These are phyloP conservation scores for Phoenix roebelenii DNA, from an alignment of 176 grass and related monocot genomes.

Conservation along the genomic window DNA sequence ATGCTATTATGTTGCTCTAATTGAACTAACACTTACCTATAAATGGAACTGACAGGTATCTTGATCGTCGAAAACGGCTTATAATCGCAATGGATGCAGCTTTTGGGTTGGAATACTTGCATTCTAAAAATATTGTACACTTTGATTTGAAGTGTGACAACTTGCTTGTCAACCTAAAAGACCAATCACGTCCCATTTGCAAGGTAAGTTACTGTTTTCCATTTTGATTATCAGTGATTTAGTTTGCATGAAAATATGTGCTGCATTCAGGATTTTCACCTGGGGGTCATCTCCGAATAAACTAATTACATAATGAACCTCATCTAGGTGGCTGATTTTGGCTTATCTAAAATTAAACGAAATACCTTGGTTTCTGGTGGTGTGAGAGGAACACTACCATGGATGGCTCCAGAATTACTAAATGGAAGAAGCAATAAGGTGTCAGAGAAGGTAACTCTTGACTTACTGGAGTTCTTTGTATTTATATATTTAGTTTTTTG, in stretches of 20 bases:
- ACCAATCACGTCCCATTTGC: slow-evolving; percentile 80
- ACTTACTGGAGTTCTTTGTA: background rate
- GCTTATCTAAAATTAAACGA: slow-evolving; percentile 84
- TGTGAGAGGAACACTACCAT: slow-evolving; percentile 75
- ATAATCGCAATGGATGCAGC: slow-evolving; percentile 94
- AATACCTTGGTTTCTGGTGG: slow-evolving; percentile 94
- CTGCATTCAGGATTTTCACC: background rate
- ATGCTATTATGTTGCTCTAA: too few species aligned
- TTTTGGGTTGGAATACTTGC: slow-evolving; percentile 90
- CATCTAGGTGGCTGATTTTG: slow-evolving; percentile 83
- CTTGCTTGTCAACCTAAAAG: slow-evolving; percentile 91
- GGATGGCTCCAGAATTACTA: slow-evolving; percentile 87
- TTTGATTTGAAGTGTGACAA: slow-evolving; percentile 96
- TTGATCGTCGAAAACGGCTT: slow-evolving; percentile 74
- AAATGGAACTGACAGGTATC: slow-evolving; percentile 37
- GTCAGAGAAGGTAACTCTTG: slow-evolving; percentile 62
- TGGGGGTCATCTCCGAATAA: background rate
- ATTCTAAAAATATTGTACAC: slow-evolving; percentile 90
- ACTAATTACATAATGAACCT: background rate
- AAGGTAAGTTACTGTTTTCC: slow-evolving; percentile 38
- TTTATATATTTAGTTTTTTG: slow-evolving; percentile 10
- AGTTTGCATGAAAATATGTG: too few species aligned
- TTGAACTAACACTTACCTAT: slow-evolving; percentile 1
- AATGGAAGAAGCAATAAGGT: slow-evolving; percentile 86
- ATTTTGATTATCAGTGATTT: background rate